Conservation (phyloP, 2,329 filamentous ascomycete species). For the Penicillium olsonii region DNA sequence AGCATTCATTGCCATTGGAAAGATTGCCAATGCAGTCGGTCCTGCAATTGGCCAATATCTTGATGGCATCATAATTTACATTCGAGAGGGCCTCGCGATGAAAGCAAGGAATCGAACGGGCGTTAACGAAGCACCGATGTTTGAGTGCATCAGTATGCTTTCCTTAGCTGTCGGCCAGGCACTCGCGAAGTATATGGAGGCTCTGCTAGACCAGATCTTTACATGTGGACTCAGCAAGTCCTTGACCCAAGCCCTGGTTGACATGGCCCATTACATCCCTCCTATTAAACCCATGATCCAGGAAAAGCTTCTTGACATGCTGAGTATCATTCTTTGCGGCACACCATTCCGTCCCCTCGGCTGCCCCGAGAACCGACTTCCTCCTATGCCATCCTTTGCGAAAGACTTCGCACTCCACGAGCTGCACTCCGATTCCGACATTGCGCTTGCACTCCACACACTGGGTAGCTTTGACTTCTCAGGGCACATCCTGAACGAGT, state of each 20-base stretch:
- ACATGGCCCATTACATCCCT: constrained; percentile 98
- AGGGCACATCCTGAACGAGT: constrained; percentile 91
- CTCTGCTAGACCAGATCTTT: constrained; percentile 92
- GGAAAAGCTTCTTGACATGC: constrained; percentile 88
- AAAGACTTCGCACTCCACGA: constrained; percentile 84
- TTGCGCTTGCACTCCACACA: constrained; percentile 90
- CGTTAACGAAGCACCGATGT: constrained; percentile 72
- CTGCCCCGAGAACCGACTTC: constrained; percentile 82
- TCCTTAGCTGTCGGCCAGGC: constrained; percentile 94
- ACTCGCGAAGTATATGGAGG: constrained; percentile 97
- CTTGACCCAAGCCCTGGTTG: constrained; percentile 90
- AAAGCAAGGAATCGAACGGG: constrained; percentile 67
- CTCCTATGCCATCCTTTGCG: constrained; percentile 76
- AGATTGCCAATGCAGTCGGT: constrained; percentile 93
- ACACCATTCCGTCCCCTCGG: constrained; percentile 90
- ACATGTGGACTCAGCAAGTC: constrained; percentile 92
- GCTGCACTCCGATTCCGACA: constrained; percentile 81
- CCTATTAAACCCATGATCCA: constrained; percentile 92
- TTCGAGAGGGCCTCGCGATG: constrained; percentile 82
- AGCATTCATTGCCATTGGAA: constrained; percentile 92
- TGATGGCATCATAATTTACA: constrained; percentile 89
- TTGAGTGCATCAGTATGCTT: constrained; percentile 96
- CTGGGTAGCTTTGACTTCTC: constrained; percentile 97
- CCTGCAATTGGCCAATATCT: constrained; percentile 94
- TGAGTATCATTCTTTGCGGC: constrained; percentile 90